These are phyloP conservation scores for Sporisorium reilianum DNA, from an alignment of 1,284 basidiomycete species.

Conservation along the genomic window DNA sequence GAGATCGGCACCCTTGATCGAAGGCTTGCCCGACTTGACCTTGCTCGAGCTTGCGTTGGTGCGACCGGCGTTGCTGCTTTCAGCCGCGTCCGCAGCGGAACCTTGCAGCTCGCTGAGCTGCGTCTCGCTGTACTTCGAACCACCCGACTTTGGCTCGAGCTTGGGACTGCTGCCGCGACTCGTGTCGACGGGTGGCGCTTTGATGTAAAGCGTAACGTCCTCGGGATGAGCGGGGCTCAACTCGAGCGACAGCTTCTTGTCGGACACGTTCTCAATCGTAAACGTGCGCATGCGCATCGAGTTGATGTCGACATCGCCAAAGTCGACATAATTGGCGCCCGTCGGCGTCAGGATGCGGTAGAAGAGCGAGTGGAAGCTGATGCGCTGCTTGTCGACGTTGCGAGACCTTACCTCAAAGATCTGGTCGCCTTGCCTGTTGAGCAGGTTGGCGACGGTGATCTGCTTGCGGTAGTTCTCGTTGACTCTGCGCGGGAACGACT, in stretches of 20 bases:
- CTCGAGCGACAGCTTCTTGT: constrained; percentile 70
- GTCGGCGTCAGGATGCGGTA: constrained; percentile 73
- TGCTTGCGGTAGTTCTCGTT: constrained; percentile 73
- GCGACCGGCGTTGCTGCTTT: constrained; percentile 3
- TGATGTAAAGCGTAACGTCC: constrained; percentile 72
- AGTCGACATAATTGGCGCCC: constrained; percentile 73
- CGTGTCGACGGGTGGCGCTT: constrained; percentile 29
- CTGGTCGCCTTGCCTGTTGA: constrained; percentile 70
- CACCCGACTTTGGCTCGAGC: constrained; percentile 26
- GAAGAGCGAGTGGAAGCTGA: constrained; percentile 73
- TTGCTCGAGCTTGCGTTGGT: constrained; percentile 11
- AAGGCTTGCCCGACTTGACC: constrained; percentile 29
- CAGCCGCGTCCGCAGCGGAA: constrained; percentile 12
- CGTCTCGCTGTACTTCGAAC: constrained; percentile 27
- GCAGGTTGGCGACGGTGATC: constrained; percentile 70
- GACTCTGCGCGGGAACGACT: constrained; percentile 72
- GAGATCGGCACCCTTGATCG: constrained; percentile 58
- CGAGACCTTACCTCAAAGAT: constrained; percentile 71
- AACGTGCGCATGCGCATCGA: constrained; percentile 71
- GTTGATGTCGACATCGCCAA: constrained; percentile 73
- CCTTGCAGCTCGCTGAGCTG: constrained; percentile 19
- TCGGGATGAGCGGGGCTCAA: constrained; percentile 72
- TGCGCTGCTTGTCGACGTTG: constrained; percentile 72
- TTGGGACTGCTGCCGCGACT: constrained; percentile 23
- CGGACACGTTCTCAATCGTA: constrained; percentile 71